A percentile compares a stretch with the other conserved stretches of the same genome.
Evolutionary conservation across 83 land plant genomes (phyloP).

Genomic region (Thuja plicata): DNA sequence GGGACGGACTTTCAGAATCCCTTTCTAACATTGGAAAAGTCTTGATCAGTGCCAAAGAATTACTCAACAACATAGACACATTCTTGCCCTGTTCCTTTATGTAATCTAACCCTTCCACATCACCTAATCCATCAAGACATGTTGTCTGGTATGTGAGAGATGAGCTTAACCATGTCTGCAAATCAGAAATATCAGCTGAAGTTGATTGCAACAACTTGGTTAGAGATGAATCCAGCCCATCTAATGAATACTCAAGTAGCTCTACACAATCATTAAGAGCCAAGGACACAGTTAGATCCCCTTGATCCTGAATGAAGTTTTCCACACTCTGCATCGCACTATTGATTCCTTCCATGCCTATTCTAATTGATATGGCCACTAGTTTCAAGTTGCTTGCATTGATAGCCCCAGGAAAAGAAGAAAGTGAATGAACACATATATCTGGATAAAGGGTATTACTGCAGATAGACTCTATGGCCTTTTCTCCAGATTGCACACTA

Average conservation of each 20-base stretch:
- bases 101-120: not conserved
- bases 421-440: conserved; percentile 8
- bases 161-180: conserved; percentile 10
- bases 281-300: conserved; percentile 10
- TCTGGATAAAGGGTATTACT: conserved; percentile 11
- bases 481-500: not conserved
- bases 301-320: conserved; percentile 12
- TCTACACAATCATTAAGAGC: conserved; percentile 15
- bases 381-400: conserved; percentile 7
- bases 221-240: conserved; percentile 8
- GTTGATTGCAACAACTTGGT: conserved; percentile 1
- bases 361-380: conserved; percentile 11
- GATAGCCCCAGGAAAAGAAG: conserved; percentile 14
- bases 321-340: conserved; percentile 10
- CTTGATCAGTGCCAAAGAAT: conserved; percentile 13
- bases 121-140: conserved; percentile 11
- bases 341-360: conserved; percentile 16
- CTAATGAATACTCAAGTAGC: conserved; percentile 15
- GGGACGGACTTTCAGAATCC: conserved; percentile 1
- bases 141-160: conserved; percentile 16
- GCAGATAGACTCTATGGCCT: conserved; percentile 7
- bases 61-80: conserved; percentile 11
- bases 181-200: conserved; percentile 12
- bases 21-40: conserved; percentile 5
- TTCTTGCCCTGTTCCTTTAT: conserved; percentile 8